A percentile compares a stretch with the other conserved stretches of the same genome.
phyloP scores from a whole-genome alignment of 768 basidiomycete genomes.

The Kwoniella shandongensis region DNA sequence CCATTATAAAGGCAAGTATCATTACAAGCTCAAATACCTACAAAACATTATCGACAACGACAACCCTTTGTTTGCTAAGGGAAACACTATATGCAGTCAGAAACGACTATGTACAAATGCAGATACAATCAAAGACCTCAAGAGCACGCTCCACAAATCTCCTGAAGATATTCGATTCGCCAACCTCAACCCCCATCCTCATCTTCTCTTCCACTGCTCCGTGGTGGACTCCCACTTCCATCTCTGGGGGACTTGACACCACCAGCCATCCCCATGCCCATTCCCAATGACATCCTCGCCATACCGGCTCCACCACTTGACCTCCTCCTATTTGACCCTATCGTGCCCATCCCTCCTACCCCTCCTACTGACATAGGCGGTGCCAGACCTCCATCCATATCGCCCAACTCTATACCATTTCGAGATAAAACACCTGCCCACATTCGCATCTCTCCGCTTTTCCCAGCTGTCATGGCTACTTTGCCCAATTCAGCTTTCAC shows the following conservation, averaged over 20 bases:
- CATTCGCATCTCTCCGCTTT: conserved; percentile 41
- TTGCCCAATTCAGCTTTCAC: conserved; percentile 36
- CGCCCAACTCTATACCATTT: conserved; percentile 35
- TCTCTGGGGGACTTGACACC: not conserved
- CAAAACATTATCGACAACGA: no score
- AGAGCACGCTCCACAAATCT: no score
- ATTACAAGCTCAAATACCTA: no score
- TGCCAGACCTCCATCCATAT: conserved; percentile 41
- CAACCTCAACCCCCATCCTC: conserved; percentile 15
- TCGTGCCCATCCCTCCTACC: not conserved
- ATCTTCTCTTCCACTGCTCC: conserved; percentile 10
- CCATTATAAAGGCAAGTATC: no score
- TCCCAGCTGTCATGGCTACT: conserved; percentile 43
- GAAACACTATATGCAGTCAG: no score
- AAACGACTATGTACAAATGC: no score
- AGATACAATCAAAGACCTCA: not conserved
- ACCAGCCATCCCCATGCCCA: conserved; percentile 2
- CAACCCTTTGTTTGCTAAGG: no score
- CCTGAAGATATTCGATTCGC: no score
- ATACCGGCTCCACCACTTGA: conserved; percentile 3
- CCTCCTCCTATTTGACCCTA: conserved; percentile 7
- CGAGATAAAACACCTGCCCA: conserved; percentile 28
- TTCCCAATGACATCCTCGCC: conserved; percentile 2
- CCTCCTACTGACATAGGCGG: not conserved
- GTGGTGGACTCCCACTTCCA: not conserved